Evolutionary conservation across 768 basidiomycete genomes (phyloP).

Genomic region (Russula vinacea): DNA sequence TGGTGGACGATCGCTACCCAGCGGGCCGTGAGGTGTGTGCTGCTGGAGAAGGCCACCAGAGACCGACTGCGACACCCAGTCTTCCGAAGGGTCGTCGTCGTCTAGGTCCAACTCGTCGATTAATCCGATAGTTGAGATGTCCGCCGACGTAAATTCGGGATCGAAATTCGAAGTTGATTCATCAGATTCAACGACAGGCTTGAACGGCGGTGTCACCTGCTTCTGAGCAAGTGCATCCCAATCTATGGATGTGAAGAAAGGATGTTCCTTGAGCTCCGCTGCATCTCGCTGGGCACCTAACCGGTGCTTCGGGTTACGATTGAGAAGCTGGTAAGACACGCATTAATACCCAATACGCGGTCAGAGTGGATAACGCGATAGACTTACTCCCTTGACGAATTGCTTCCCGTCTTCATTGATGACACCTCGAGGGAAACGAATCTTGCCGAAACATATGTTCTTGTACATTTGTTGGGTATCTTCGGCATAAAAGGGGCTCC

Average conservation of each 20-base stretch:
- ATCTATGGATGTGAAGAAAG: slow-evolving; percentile 89
- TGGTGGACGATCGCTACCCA: slow-evolving; percentile 46
- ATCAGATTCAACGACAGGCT: slow-evolving; percentile 95
- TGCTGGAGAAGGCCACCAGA: slow-evolving; percentile 36
- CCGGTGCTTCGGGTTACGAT: slow-evolving; percentile 97
- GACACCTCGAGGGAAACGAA: slow-evolving; percentile 94
- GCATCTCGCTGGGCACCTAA: slow-evolving; percentile 89
- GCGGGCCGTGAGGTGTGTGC: slow-evolving; percentile 74
- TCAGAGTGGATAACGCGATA: not conserved
- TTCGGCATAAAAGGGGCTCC: slow-evolving; percentile 99
- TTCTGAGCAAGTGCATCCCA: slow-evolving; percentile 85
- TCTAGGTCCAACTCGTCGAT: slow-evolving; percentile 43
- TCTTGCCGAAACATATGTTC: slow-evolving; percentile 98
- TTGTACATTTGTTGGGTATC: slow-evolving; percentile 99
- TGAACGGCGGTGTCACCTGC: slow-evolving; percentile 95
- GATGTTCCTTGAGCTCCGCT: slow-evolving; percentile 90
- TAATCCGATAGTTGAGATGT: slow-evolving; percentile 67
- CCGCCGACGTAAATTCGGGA: slow-evolving; percentile 94
- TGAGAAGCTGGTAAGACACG: slow-evolving; percentile 65
- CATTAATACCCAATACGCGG: not conserved
- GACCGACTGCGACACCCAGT: slow-evolving; percentile 48
- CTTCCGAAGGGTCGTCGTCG: slow-evolving; percentile 65
- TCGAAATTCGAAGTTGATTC: slow-evolving; percentile 99
- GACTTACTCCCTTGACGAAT: slow-evolving; percentile 94
- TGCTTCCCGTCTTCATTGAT: slow-evolving; percentile 98